Evolutionary conservation across 1,284 basidiomycete species (phyloP), one percentile per base, ranked within the genome.

Genomic region (Sanghuangporus sanghuang): DNA sequence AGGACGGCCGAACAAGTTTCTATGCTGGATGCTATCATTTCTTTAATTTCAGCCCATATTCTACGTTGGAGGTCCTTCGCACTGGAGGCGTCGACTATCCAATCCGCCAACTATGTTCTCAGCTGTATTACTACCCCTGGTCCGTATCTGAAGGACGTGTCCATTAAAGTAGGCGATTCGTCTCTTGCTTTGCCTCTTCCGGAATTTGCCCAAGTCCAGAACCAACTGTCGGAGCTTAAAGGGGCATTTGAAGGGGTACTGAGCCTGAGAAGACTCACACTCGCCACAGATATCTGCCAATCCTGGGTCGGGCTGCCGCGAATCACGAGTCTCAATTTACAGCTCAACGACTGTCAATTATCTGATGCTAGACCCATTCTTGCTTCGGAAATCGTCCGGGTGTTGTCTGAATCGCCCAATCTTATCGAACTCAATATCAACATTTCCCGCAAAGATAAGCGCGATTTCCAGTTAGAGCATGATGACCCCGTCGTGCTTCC

Each of bases 361-460:
- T 23, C 21, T 4, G 36, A 12, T 32, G 53, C 57, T 16, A 55
- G 65, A n/a, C 50, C 57, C 14, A 54, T 66, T 9, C 50, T 63
- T 52, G 50, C 58, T 35, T 66, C 65, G n/a, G 65, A 66, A 32
- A 61, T 63, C 32, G 40, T 66, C 18, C 40, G 54, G 8, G 62
- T 54, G 18, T 48, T 63, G 11, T n/a, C 52, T 7, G 61, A 63
- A 2, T 44, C 61, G 21, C 58, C 62, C 7, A 66, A 66, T 23
- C 62, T 66, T 32, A 38, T 32, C 35, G 58, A 63, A 44, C 53
- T 66, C 21, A 55, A 11, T n/a, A 59, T 66, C 6, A 60, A 38
- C 21, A 50, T 66, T 23, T 53, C 61, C 12, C 53, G 46, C 21
- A 23, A 48, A 27, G 65, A 66, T 32, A 61, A 55, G 18, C 59